Evolutionary conservation across 179 eudicot species (phyloP).

Genomic region (Amaranthus tricolor): DNA sequence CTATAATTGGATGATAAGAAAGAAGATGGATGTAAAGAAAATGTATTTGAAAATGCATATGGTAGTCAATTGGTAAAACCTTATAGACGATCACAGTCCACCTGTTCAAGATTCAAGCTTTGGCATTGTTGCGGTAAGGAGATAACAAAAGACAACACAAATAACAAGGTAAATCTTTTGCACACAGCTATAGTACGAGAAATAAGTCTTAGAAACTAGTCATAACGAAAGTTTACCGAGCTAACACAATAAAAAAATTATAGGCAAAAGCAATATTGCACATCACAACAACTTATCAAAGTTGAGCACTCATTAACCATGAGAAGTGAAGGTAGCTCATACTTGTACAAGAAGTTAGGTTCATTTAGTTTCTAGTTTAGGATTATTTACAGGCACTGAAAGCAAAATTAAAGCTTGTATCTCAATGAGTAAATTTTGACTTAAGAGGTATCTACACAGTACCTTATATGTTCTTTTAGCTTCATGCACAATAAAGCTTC

Average conservation of each 20-base stretch:
- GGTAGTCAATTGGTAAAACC: too few species aligned
- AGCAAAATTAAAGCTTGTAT: background rate
- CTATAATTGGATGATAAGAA: too few species aligned
- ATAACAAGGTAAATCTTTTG: too few species aligned
- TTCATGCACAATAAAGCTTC: background rate
- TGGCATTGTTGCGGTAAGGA: too few species aligned
- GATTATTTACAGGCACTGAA: background rate
- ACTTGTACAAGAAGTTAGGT: background rate
- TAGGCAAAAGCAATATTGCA: background rate
- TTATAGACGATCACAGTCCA: too few species aligned
- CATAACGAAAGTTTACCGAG: too few species aligned
- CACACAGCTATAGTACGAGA: too few species aligned
- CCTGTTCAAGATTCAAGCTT: too few species aligned
- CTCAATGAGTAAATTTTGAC: background rate
- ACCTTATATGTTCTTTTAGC: background rate
- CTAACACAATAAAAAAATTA: background rate
- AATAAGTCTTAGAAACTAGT: too few species aligned
- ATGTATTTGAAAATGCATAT: too few species aligned
- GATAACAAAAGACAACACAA: too few species aligned
- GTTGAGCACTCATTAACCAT: constrained; percentile 10
- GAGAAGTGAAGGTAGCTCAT: background rate
- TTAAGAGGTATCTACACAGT: constrained; percentile 1
- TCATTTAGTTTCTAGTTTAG: background rate
- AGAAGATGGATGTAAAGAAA: too few species aligned
- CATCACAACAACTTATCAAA: background rate